These are phyloP conservation scores for Eucalyptus polyanthemos DNA, from an alignment of 345 rosid species.

Conservation along the genomic window DNA sequence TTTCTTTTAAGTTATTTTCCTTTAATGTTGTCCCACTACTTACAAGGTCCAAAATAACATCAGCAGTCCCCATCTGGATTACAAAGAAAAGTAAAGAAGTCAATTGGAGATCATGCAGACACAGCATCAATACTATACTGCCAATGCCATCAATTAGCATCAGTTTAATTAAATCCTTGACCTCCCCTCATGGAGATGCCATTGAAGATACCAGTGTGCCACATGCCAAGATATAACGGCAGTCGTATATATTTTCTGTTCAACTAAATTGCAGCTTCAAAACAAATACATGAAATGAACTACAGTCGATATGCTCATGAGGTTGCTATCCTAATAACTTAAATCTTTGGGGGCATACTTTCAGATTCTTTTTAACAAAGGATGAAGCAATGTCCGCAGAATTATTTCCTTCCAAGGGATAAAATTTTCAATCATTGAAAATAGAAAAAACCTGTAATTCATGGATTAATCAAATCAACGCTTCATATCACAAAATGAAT, in stretches of 20 bases:
- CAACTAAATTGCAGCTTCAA: neutral
- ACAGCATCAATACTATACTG: neutral
- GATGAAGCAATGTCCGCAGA: neutral
- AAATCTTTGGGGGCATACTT: neutral
- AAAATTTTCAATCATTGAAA: neutral
- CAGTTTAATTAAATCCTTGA: neutral
- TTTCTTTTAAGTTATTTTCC: constrained; percentile 94
- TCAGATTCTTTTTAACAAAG: neutral
- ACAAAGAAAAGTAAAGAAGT: neutral
- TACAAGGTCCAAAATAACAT: constrained; percentile 97
- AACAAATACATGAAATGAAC: neutral
- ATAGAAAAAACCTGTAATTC: neutral
- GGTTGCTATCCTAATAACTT: neutral
- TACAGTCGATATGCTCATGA: neutral
- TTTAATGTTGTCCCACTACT: constrained; percentile 92
- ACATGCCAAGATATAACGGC: neutral
- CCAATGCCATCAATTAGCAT: neutral
- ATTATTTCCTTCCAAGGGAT: neutral
- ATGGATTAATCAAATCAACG: neutral
- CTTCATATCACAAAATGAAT: neutral
- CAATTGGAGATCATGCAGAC: neutral
- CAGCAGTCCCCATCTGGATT: constrained; percentile 93
- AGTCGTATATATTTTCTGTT: neutral
- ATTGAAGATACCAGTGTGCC: neutral
- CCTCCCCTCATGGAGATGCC: neutral